Conservation (phyloP, 2,329 filamentous ascomycete species). For the Xylariaceae sp. region DNA sequence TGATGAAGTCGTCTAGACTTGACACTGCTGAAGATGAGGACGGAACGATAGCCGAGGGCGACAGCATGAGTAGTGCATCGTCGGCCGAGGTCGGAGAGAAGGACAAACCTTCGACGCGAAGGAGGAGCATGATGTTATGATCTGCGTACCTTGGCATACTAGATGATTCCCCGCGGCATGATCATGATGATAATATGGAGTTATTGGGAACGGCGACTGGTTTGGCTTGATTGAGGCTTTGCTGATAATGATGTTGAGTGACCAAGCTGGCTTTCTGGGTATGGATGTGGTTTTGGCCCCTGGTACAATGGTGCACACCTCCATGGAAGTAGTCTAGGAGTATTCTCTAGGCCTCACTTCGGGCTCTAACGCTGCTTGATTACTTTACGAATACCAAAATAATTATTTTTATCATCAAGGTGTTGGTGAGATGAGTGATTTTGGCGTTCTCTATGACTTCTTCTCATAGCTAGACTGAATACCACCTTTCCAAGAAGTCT, state of each 20-base stretch:
- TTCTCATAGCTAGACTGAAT: too few relatives aligned
- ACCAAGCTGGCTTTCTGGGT: not conserved
- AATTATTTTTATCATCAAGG: too few relatives aligned
- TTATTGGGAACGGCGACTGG: constrained; percentile 2
- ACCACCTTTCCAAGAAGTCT: too few relatives aligned
- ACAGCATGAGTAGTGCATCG: constrained; percentile 23
- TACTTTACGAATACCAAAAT: too few relatives aligned
- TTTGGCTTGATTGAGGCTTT: not conserved
- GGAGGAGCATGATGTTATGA: constrained; percentile 59
- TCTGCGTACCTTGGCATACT: not conserved
- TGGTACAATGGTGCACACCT: too few relatives aligned
- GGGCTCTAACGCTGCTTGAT: too few relatives aligned
- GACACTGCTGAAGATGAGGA: constrained; percentile 17
- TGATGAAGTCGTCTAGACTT: constrained; percentile 29
- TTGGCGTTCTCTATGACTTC: too few relatives aligned
- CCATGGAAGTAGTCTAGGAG: too few relatives aligned
- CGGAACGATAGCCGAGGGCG: constrained; percentile 22
- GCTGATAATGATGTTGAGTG: not conserved
- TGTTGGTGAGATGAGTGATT: too few relatives aligned
- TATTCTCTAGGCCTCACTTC: too few relatives aligned
- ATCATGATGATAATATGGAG: constrained; percentile 9
- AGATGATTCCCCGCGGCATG: constrained; percentile 1
- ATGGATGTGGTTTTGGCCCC: too few relatives aligned
- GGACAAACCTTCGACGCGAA: constrained; percentile 36
- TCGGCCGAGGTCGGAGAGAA: constrained; percentile 20